Evolutionary conservation across 1,284 basidiomycete genomes (phyloP).

Genomic region (Fomitopsis pinicola): DNA sequence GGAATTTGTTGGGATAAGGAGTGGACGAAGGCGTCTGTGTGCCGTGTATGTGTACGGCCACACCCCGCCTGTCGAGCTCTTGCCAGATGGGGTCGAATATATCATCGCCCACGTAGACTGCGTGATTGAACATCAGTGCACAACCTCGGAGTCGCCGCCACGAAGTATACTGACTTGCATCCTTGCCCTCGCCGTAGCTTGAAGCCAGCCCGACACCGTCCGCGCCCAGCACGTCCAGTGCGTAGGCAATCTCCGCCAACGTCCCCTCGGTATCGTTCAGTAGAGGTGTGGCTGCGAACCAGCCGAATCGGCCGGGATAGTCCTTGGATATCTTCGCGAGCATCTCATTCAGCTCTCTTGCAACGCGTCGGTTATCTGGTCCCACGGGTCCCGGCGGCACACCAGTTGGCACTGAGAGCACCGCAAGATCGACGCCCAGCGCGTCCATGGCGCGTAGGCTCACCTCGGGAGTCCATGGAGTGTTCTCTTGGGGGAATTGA

Average conservation of each 20-base stretch:
- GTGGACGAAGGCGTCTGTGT: conserved; percentile 58
- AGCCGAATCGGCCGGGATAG: conserved; percentile 56
- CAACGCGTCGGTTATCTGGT: conserved; percentile 35
- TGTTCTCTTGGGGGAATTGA: conserved; percentile 53
- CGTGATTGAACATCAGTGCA: neutral
- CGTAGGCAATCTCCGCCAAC: conserved; percentile 51
- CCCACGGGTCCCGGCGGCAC: conserved; percentile 40
- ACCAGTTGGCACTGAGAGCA: conserved; percentile 61
- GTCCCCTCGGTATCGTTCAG: conserved; percentile 55
- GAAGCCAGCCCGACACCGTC: conserved; percentile 62
- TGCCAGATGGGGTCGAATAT: conserved; percentile 60
- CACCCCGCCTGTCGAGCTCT: conserved; percentile 51
- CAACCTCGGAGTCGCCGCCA: neutral
- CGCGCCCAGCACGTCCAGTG: conserved; percentile 53
- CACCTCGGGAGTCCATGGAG: conserved; percentile 59
- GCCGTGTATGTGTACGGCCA: conserved; percentile 68
- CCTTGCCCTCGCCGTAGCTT: conserved; percentile 46
- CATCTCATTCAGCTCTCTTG: conserved; percentile 44
- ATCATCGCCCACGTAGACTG: conserved; percentile 64
- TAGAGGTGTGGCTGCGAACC: conserved; percentile 61
- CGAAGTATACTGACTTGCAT: conserved; percentile 21
- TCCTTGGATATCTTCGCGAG: conserved; percentile 42
- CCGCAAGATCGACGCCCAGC: conserved; percentile 48
- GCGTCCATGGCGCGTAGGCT: conserved; percentile 58
- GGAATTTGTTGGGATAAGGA: conserved; percentile 53